These are phyloP conservation scores for Adansonia rubrostipa DNA, from an alignment of 441 rosid species.

Conservation along the genomic window DNA sequence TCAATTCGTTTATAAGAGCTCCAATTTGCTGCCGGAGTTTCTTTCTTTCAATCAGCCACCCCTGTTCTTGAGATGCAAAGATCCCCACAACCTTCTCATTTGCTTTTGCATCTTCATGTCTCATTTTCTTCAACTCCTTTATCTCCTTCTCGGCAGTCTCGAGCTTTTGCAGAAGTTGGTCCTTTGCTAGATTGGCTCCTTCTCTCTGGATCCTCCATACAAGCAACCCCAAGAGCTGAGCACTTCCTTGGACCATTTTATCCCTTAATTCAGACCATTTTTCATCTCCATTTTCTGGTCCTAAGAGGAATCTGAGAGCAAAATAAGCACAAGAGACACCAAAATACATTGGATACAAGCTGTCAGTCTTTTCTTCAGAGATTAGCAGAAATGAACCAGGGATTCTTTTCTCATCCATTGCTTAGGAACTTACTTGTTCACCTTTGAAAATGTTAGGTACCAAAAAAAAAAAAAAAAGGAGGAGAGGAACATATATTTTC, in stretches of 20 bases:
- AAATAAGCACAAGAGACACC: constrained; percentile 70
- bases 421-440: constrained; percentile 30
- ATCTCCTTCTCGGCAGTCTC: constrained; percentile 60
- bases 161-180: constrained; percentile 52
- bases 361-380: constrained; percentile 41
- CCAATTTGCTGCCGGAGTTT: constrained; percentile 60
- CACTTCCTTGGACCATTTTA: constrained; percentile 64
- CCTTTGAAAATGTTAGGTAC: constrained; percentile 34
- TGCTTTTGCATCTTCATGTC: constrained; percentile 83
- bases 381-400: constrained; percentile 46
- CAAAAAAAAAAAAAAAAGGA: not conserved
- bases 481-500: constrained; percentile 13
- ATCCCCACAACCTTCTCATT: constrained; percentile 92
- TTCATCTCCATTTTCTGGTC: constrained; percentile 46
- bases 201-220: constrained; percentile 65
- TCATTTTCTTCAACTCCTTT: constrained; percentile 57
- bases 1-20: constrained; percentile 61
- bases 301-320: constrained; percentile 49
- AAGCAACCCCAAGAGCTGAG: constrained; percentile 72
- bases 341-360: constrained; percentile 58
- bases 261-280: constrained; percentile 55
- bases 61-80: constrained; percentile 80
- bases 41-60: constrained; percentile 75
- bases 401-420: constrained; percentile 49
- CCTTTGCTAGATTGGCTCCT: constrained; percentile 32